Conservation (phyloP, 345 rosid species). For the Stellera chamaejasme region DNA sequence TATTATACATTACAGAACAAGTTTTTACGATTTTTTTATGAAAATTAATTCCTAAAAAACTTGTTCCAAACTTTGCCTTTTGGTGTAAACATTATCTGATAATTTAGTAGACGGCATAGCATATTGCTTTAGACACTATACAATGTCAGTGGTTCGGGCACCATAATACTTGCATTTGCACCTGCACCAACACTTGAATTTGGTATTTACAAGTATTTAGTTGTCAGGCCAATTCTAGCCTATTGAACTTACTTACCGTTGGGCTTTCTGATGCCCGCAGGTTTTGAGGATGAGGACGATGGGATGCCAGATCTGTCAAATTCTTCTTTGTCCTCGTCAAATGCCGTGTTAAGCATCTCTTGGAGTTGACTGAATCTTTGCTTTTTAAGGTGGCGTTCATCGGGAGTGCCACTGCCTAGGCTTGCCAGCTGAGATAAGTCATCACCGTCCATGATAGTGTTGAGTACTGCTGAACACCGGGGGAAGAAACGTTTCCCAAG, state of each 20-base stretch:
- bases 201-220: constrained; percentile 3
- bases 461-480: constrained; percentile 58
- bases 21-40: too few relatives aligned
- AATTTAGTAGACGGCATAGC: too few relatives aligned
- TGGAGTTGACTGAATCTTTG: constrained; percentile 55
- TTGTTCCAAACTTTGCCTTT: too few relatives aligned
- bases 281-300: constrained; percentile 41
- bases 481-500: constrained; percentile 75
- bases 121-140: too few relatives aligned
- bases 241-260: constrained; percentile 21
- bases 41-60: too few relatives aligned
- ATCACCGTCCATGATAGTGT: constrained; percentile 62
- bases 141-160: too few relatives aligned
- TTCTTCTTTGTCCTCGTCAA: constrained; percentile 55
- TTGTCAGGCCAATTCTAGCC: constrained; percentile 1
- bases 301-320: constrained; percentile 31
- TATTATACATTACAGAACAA: too few relatives aligned
- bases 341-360: constrained; percentile 49
- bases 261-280: constrained; percentile 13
- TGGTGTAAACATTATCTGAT: too few relatives aligned
- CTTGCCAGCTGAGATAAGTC: constrained; percentile 50
- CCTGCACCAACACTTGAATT: too few relatives aligned
- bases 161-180: too few relatives aligned
- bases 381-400: constrained; percentile 41
- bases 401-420: constrained; percentile 40